phyloP scores from a whole-genome alignment of 805 yeast species.

The Ogataea nakhonphanomensis region DNA sequence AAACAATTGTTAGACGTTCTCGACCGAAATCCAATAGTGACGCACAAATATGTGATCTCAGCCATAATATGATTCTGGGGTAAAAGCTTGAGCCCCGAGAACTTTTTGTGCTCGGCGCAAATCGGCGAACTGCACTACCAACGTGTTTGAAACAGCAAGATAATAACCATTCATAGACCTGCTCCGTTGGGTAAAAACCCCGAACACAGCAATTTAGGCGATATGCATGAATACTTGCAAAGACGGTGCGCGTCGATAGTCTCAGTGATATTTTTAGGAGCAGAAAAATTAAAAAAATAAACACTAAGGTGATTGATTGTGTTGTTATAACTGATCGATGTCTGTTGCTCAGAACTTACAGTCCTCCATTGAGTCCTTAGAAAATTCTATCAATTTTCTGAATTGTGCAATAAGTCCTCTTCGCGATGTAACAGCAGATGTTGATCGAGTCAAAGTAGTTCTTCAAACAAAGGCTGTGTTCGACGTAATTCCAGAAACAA shows the following conservation, averaged over 20 bases:
- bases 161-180: neutral
- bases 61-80: neutral
- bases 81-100: neutral
- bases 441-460: conserved; percentile 37
- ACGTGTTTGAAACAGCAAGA: conserved; percentile 3
- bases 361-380: conserved; percentile 17
- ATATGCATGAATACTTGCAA: neutral
- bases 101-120: no score
- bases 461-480: conserved; percentile 45
- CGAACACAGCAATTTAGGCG: neutral
- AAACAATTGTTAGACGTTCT: no score
- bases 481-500: conserved; percentile 49
- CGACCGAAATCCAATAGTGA: no score
- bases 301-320: no score
- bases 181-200: neutral
- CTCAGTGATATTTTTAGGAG: neutral
- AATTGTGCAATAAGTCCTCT: conserved; percentile 17
- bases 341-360: conserved; percentile 15
- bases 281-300: neutral
- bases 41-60: no score
- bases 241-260: conserved; percentile 3
- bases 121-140: neutral
- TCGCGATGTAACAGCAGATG: conserved; percentile 35
- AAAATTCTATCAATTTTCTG: conserved; percentile 18
- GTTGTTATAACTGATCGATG: neutral